phyloP scores from a whole-genome alignment of 2,329 filamentous ascomycete species.

The Neonectria hederae region DNA sequence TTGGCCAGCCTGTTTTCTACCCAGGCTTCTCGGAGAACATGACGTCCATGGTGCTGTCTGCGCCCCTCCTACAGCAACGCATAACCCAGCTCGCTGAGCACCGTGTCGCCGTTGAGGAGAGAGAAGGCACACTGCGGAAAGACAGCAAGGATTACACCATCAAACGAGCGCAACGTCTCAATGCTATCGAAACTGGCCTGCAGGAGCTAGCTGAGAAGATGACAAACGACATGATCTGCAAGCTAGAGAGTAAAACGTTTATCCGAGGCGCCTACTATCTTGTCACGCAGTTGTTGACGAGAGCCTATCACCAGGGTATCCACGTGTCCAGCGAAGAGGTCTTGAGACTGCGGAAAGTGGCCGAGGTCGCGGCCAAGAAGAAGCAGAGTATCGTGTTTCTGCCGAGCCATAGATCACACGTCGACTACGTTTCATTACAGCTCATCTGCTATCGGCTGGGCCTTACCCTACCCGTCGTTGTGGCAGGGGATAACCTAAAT shows the following conservation, averaged over 20 bases:
- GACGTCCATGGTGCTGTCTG: constrained; percentile 79
- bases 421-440: constrained; percentile 95
- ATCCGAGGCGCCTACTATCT: constrained; percentile 94
- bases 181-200: constrained; percentile 76
- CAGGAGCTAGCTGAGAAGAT: constrained; percentile 84
- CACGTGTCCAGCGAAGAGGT: constrained; percentile 97
- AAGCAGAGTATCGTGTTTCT: constrained; percentile 97
- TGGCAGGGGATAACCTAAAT: constrained; percentile 96
- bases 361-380: constrained; percentile 81
- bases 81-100: constrained; percentile 80
- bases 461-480: constrained; percentile 87
- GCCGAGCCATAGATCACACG: constrained; percentile 92
- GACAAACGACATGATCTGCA: constrained; percentile 98
- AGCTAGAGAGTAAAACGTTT: constrained; percentile 94
- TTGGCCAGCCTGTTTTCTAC: constrained; percentile 95
- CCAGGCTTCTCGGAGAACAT: constrained; percentile 91
- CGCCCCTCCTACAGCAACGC: constrained; percentile 76
- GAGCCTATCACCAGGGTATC: constrained; percentile 96
- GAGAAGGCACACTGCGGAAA: constrained; percentile 72
- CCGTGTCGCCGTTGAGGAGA: constrained; percentile 78
- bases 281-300: constrained; percentile 84
- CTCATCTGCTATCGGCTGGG: constrained; percentile 95
- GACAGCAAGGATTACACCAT: constrained; percentile 62
- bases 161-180: constrained; percentile 64
- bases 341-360: constrained; percentile 80